Conservation (phyloP, 208 protist genomes). For the Wallacemonas sp. region DNA sequence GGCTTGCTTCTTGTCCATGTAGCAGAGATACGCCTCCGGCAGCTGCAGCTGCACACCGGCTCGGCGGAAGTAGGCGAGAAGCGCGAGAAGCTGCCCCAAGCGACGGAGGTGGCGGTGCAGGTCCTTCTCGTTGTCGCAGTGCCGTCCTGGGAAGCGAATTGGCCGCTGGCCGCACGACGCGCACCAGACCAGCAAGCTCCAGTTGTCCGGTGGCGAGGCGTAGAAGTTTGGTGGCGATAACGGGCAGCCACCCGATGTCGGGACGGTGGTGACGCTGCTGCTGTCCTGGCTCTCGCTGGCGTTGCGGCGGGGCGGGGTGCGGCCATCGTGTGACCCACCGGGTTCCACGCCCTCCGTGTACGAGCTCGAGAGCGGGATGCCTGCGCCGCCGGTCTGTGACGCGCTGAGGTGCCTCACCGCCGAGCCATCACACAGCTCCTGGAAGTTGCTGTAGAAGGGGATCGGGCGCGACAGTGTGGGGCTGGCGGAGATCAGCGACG, state of each 20-base stretch:
- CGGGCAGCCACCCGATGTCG: background rate
- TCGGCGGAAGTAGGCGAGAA: conserved; percentile 45
- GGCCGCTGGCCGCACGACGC: conserved; percentile 33
- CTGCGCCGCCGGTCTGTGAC: conserved; percentile 13
- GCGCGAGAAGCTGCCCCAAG: conserved; percentile 45
- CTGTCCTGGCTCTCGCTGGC: background rate
- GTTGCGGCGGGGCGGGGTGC: background rate
- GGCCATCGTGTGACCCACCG: too few relatives aligned
- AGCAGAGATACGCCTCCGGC: conserved; percentile 26
- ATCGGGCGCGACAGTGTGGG: conserved; percentile 25
- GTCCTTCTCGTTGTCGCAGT: conserved; percentile 38
- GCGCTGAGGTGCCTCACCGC: conserved; percentile 15
- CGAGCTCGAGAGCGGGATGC: conserved; percentile 19
- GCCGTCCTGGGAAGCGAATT: conserved; percentile 26
- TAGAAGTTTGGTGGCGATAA: conserved; percentile 33
- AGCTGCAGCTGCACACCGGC: conserved; percentile 38
- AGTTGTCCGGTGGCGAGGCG: conserved; percentile 30
- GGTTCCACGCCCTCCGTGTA: conserved; percentile 3
- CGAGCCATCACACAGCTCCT: conserved; percentile 32
- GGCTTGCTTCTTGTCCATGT: conserved; percentile 21
- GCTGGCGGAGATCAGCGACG: background rate
- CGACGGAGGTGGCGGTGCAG: conserved; percentile 36
- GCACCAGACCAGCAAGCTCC: conserved; percentile 61
- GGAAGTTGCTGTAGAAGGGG: conserved; percentile 41
- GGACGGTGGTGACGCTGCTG: background rate